Evolutionary conservation across 1,284 basidiomycete species (phyloP), one percentile per base, ranked within the genome.

Genomic region (Waitea zeae): DNA sequence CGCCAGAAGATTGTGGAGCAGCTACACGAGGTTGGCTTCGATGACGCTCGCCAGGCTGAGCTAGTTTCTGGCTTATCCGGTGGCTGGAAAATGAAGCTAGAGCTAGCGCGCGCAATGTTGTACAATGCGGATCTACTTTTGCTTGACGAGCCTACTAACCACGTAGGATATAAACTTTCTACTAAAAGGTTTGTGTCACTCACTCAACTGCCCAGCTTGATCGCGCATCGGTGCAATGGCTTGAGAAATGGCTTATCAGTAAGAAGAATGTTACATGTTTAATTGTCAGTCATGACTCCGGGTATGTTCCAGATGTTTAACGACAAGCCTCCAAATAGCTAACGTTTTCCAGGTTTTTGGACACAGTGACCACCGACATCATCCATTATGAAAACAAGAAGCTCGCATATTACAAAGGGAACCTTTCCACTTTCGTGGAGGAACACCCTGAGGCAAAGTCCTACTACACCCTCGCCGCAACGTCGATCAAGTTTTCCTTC

Each of bases 1-100:
- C 67, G 72, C 37, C 59, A 67, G 30, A 79, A 80, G 58, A 81
- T 95, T 46, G 64, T 73, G 36, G 68, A 68, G 20, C 84, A 88
- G 53, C 66, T 96, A 12, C 46, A 67, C 12, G 84, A 84, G 46
- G 87, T 95, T 40, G 93, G 95, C 32, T 98, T 98, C 52, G 82
- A 90, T 46, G 82, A 87, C 42, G 70, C 67, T 39, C 70, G 89
- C 42, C 92, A 97, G 58, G 56, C 67, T 28, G 83, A 93, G 49
- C 62, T 74, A 30, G 92, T 97, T 40, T 84, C 82, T 33, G 83
- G 87, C 36, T 64, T 97, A 39, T 96, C 90, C 14, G 95, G 95
- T 54, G 93, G 95, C 35, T 98, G 93, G 93, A 98, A 98, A 67
- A 98, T 98, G 93, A 88, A 89, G 63, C 71, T 89, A 42, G 93